Base-by-base conservation (phyloP, 768 basidiomycete genomes). In the Collybia nuda region DNA sequence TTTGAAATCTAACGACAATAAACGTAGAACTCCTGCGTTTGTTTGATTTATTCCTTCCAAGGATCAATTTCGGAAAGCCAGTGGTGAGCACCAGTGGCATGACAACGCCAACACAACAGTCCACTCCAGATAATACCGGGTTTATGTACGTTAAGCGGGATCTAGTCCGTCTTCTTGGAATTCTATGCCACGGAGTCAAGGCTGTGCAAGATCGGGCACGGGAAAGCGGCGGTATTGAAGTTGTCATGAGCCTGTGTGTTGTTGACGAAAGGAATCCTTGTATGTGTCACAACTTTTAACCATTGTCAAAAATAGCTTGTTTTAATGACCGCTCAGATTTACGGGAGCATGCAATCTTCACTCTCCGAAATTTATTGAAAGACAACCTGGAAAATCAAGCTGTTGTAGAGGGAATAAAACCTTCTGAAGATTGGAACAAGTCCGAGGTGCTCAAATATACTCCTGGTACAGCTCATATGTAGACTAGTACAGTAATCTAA, bases 221-320 rank as follows among this genome's bases (percentile, higher is more conserved):
- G 43, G 67, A 67, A 29, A 82, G 77, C 55, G 87, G 81, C 19
- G 93, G 93, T 40, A 82, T 97, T 52, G 78, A 85, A 45, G 79
- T 92, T 40, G 77, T 96, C 15, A 84, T 97, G 81, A 89, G 88
- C 62, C 75, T 94, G 69, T 95, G 93, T 66, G 90, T 91, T 15
- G 74, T 93, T 22, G 94, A 98, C 64, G 93, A 94, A 59, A 72
- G 86, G 50, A 97, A 95, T 67, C 94, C 94, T 35, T 94, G 94
- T 96, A 65, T 69, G 93, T 32, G 3, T 32, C 32, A 82, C 42
- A 50, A 18, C 28, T 44, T 60, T 38, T 47, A 51, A 48, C 9
- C 26, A 23, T 9, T 28, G 14, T 14, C n/a, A n/a, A 32, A 2
- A 32, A 32, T 14, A 32, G 2, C 12, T 32, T 26, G 24, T 4